Evolutionary conservation across 768 basidiomycete genomes (phyloP), one percentile per base, ranked within the genome.

Genomic region (Tubosaeta brunneosetosa): DNA sequence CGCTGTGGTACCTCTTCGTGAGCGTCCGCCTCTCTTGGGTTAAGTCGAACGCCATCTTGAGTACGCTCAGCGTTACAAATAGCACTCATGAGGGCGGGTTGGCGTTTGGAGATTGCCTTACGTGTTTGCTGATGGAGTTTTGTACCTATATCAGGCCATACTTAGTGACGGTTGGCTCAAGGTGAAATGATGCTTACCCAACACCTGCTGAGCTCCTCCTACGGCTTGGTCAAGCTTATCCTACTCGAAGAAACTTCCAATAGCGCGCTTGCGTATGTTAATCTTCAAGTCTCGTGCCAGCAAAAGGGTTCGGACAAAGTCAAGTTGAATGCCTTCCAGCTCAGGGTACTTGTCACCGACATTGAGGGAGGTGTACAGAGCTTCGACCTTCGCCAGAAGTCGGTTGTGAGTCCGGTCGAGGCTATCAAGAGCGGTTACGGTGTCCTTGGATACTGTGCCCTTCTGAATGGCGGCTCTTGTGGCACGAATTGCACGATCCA

Each of bases 111-210:
- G 6, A 51, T 51, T 1, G 44, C 44, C 11, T 49, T 49, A 0
- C 26, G 4, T 0, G 51, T 52, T 29, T 29, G 29, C 9, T 56
- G 48, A 3, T 54, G 55, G 2, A 54, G 49, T 17, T 54, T 56
- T 1, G 16, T 42, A 49, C 47, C 51, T 41, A 10, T 4, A n/a
- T 2, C 4, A n/a, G n/a, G 7, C 12, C 11, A 1, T 14, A 37
- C 36, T 7, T 8, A 3, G 36, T 17, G 16, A 17, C 7, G 6
- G 1, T 41, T 13, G 12, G 10, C 19, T 22, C 40, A 1, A 38
- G 10, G 17, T 3, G 8, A 38, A 7, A 3, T 9, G 7, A 2
- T 43, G 14, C 16, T 38, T 32, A 51, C 47, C 42, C 6, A 53
- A 34, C 2, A 47, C 33, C 29, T 53, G 43, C 4, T 53, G 47